Conservation (phyloP, 805 yeast genomes). For the Starmerella sp. region DNA sequence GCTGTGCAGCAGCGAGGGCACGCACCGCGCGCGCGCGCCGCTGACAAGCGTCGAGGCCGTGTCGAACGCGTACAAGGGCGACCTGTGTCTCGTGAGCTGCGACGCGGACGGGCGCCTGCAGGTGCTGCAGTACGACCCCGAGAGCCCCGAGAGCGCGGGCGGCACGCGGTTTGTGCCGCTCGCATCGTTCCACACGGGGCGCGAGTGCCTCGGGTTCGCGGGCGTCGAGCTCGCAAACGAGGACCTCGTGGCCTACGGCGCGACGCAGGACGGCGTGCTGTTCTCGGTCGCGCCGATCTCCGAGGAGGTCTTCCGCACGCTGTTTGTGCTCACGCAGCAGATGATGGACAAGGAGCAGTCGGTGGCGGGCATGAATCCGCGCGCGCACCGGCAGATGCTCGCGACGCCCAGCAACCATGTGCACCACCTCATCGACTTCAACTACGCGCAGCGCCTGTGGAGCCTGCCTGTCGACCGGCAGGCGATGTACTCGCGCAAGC, state of each 20-base stretch:
- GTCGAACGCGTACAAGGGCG: conserved; percentile 33
- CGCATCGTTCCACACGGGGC: conserved; percentile 60
- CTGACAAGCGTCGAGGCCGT: conserved; percentile 35
- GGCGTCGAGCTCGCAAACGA: conserved; percentile 24
- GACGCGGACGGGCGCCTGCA: conserved; percentile 61
- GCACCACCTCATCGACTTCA: conserved; percentile 25
- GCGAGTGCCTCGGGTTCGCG: conserved; percentile 29
- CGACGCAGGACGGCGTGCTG: conserved; percentile 69
- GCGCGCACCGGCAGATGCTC: conserved; percentile 24
- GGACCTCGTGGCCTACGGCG: conserved; percentile 49
- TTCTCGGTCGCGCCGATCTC: conserved; percentile 60
- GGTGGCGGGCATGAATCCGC: conserved; percentile 69
- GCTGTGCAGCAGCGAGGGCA: conserved; percentile 57
- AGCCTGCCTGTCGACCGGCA: conserved; percentile 22
- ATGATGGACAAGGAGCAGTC: conserved; percentile 65
- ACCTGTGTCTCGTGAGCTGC: conserved; percentile 52
- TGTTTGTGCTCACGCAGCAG: conserved; percentile 81
- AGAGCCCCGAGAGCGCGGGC: conserved; percentile 67
- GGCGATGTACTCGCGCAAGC: conserved; percentile 22
- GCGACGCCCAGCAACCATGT: conserved; percentile 10
- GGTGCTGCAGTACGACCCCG: conserved; percentile 79
- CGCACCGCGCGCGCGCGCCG: conserved; percentile 16
- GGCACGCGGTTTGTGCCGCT: conserved; percentile 66
- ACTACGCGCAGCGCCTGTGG: conserved; percentile 24
- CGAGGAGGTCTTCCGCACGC: conserved; percentile 65